Evolutionary conservation across 2,329 filamentous ascomycete genomes (phyloP).

Genomic region (Cordyceps sp.): DNA sequence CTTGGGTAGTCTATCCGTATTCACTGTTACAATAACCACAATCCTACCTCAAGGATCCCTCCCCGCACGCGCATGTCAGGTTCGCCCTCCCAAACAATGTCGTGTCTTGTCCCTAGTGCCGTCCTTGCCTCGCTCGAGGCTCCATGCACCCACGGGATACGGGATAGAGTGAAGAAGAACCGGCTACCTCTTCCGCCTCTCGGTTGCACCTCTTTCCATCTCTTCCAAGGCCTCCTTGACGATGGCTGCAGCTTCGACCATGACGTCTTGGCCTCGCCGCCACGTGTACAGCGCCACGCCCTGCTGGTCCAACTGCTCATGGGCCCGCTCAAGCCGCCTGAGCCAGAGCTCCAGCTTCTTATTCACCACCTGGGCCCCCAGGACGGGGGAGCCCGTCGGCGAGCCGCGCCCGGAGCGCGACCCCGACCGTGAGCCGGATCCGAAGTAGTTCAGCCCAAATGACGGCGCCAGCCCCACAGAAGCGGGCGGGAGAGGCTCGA

Average conservation of each 20-base stretch:
- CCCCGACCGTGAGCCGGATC: slow-evolving; percentile 14
- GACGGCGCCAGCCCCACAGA: slow-evolving; percentile 9
- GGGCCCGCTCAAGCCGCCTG: slow-evolving; percentile 48
- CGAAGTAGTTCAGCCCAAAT: slow-evolving; percentile 7
- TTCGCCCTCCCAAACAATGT: no score
- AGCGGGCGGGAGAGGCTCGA: slow-evolving; percentile 19
- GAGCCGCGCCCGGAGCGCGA: slow-evolving; percentile 8
- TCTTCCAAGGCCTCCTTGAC: slow-evolving; percentile 37
- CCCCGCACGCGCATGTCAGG: no score
- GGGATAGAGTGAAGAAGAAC: no score
- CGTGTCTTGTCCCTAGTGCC: no score
- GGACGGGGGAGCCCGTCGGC: slow-evolving; percentile 16
- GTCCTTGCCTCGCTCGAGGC: no score
- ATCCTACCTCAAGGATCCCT: no score
- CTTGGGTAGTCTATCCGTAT: no score
- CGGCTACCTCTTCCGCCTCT: no score
- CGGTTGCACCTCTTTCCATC: no score
- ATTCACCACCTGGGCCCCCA: slow-evolving; percentile 25
- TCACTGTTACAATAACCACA: no score
- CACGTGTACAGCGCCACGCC: slow-evolving; percentile 58
- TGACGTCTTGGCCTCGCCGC: slow-evolving; percentile 55
- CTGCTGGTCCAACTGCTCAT: slow-evolving; percentile 41
- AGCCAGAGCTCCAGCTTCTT: slow-evolving; percentile 62
- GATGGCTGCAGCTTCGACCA: slow-evolving; percentile 46
- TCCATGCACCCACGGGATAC: no score